Evolutionary conservation across 2,329 filamentous ascomycete species (phyloP).

Genomic region (Didymosphaeria variabile): DNA sequence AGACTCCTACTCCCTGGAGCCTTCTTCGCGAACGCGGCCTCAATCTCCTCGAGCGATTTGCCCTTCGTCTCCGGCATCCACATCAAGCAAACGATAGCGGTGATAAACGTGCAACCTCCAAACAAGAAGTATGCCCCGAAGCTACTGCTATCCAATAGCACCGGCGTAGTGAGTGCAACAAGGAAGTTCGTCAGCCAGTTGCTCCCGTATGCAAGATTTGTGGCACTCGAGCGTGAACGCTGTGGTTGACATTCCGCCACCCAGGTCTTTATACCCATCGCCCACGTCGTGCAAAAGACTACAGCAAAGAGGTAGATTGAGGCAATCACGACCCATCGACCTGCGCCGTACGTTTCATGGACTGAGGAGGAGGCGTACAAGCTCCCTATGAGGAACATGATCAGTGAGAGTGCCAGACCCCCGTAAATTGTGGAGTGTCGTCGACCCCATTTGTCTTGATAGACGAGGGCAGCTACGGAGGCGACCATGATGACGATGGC

Average conservation of each 20-base stretch:
- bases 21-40: constrained; percentile 5
- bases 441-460: constrained; percentile 66
- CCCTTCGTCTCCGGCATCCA: constrained; percentile 64
- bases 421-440: constrained; percentile 63
- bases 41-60: constrained; percentile 53
- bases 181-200: constrained; percentile 42
- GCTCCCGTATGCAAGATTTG: constrained; percentile 53
- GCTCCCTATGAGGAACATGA: constrained; percentile 63
- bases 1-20: constrained; percentile 1
- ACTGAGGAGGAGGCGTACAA: constrained; percentile 61
- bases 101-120: constrained; percentile 34
- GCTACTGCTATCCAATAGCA: constrained; percentile 57
- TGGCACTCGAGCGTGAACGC: constrained; percentile 62
- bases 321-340: constrained; percentile 62
- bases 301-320: constrained; percentile 61
- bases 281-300: constrained; percentile 62
- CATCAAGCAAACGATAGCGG: constrained; percentile 34
- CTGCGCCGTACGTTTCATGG: constrained; percentile 49
- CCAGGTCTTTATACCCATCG: constrained; percentile 65
- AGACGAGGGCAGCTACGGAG: constrained; percentile 64
- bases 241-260: constrained; percentile 67
- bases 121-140: constrained; percentile 47
- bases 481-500: constrained; percentile 65
- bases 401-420: constrained; percentile 57
- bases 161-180: constrained; percentile 56